These are phyloP conservation scores for Chrysanthemum makinoi DNA, from an alignment of 129 eudicot species.

Conservation along the genomic window DNA sequence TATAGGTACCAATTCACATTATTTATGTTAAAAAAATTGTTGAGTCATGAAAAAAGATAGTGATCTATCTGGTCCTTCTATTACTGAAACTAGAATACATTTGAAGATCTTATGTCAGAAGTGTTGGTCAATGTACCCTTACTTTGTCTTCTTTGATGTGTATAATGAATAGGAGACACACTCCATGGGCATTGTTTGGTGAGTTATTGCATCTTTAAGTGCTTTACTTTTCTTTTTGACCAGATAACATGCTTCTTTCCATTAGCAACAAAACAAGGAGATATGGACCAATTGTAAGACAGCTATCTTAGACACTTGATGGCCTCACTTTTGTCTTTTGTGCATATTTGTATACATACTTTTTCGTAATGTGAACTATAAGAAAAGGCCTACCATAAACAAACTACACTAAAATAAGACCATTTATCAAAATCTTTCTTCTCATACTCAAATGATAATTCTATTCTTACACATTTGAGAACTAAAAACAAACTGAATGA, in stretches of 20 bases:
- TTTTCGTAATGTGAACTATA: neutral
- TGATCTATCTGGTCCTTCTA: neutral
- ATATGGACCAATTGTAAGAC: slow-evolving; percentile 33
- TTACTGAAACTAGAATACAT: neutral
- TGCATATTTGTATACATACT: neutral
- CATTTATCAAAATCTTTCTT: slow-evolving; percentile 29
- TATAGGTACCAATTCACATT: neutral
- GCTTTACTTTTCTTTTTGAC: slow-evolving; percentile 40
- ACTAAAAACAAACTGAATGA: slow-evolving; percentile 11
- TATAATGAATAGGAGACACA: slow-evolving; percentile 28
- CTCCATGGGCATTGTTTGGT: slow-evolving; percentile 32
- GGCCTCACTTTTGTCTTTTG: slow-evolving; percentile 22
- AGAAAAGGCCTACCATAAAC: slow-evolving; percentile 31
- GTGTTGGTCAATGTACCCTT: slow-evolving; percentile 13
- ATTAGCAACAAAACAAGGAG: slow-evolving; percentile 37
- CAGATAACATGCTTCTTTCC: slow-evolving; percentile 28
- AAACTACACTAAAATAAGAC: slow-evolving; percentile 27
- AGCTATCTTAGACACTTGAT: slow-evolving; percentile 16
- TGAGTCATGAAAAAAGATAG: neutral
- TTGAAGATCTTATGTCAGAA: slow-evolving; percentile 11
- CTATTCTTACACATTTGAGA: slow-evolving; percentile 21
- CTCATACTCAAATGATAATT: slow-evolving; percentile 21
- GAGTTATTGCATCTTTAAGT: slow-evolving; percentile 12
- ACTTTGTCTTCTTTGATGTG: slow-evolving; percentile 6
- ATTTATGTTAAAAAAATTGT: neutral